Conservation (phyloP, 176 grass and related monocot species). For the Rhynchospora breviuscula region DNA sequence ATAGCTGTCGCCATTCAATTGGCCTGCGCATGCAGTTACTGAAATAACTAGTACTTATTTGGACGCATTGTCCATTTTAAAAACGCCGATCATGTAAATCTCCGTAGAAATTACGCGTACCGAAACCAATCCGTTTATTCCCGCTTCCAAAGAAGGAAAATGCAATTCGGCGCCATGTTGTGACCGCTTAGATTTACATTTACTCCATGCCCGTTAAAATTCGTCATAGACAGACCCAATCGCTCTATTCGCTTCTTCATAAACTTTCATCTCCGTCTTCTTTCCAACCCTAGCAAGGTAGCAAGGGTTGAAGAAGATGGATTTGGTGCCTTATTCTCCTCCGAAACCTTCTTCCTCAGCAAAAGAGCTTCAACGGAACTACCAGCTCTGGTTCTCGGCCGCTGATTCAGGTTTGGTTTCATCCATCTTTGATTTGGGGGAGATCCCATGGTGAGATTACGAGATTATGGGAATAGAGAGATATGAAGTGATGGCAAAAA, state of each 20-base stretch:
- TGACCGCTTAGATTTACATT: background rate
- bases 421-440: background rate
- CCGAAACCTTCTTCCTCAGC: background rate
- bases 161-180: slow-evolving; percentile 21
- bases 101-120: background rate
- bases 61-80: too few species aligned
- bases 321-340: slow-evolving; percentile 30
- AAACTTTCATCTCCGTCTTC: background rate
- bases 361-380: slow-evolving; percentile 6
- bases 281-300: background rate
- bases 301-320: slow-evolving; percentile 17
- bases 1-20: too few species aligned
- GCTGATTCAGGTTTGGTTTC: slow-evolving; percentile 23
- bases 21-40: too few species aligned
- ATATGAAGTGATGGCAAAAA: background rate
- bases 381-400: slow-evolving; percentile 23
- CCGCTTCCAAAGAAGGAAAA: slow-evolving; percentile 20
- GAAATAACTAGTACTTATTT: too few species aligned
- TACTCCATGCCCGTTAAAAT: background rate
- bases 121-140: background rate
- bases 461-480: background rate
- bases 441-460: background rate
- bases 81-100: background rate
- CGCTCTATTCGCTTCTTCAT: background rate
- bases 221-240: slow-evolving; percentile 1